Conservation (phyloP, 2,329 filamentous ascomycete species). For the Fusarium sp. region DNA sequence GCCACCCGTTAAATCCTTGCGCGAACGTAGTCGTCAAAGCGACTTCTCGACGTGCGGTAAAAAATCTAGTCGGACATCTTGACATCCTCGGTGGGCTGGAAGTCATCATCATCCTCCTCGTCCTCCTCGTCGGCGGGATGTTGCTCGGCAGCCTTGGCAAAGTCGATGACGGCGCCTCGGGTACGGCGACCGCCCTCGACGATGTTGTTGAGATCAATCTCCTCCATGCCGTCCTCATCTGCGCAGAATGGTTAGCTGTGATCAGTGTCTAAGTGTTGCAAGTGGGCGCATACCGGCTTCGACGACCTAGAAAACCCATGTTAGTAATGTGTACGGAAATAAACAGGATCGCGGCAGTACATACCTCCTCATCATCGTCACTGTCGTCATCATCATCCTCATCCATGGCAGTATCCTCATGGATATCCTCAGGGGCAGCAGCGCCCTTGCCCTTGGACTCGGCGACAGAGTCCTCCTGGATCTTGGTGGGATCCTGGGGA, state of each 20-base stretch:
- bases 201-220: slow-evolving; percentile 91
- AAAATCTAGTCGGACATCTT: slow-evolving; percentile 63
- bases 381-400: slow-evolving; percentile 66
- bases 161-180: slow-evolving; percentile 91
- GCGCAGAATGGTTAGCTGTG: slow-evolving; percentile 53
- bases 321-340: slow-evolving; percentile 37
- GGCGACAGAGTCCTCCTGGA: slow-evolving; percentile 51
- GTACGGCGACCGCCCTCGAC: slow-evolving; percentile 80
- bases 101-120: slow-evolving; percentile 78
- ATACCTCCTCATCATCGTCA: slow-evolving; percentile 49
- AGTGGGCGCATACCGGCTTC: slow-evolving; percentile 43
- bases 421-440: slow-evolving; percentile 60
- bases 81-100: slow-evolving; percentile 70
- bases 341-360: neutral
- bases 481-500: slow-evolving; percentile 54
- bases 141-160: slow-evolving; percentile 85
- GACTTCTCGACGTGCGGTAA: neutral
- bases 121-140: slow-evolving; percentile 80
- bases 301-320: slow-evolving; percentile 36
- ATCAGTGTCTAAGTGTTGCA: slow-evolving; percentile 13
- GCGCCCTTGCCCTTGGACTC: slow-evolving; percentile 90
- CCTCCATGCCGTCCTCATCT: slow-evolving; percentile 84
- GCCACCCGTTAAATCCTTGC: neutral
- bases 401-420: slow-evolving; percentile 71
- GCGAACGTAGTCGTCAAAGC: neutral